Evolutionary conservation across 768 basidiomycete species (phyloP).

Genomic region (Lepiota brunneoincarnata): DNA sequence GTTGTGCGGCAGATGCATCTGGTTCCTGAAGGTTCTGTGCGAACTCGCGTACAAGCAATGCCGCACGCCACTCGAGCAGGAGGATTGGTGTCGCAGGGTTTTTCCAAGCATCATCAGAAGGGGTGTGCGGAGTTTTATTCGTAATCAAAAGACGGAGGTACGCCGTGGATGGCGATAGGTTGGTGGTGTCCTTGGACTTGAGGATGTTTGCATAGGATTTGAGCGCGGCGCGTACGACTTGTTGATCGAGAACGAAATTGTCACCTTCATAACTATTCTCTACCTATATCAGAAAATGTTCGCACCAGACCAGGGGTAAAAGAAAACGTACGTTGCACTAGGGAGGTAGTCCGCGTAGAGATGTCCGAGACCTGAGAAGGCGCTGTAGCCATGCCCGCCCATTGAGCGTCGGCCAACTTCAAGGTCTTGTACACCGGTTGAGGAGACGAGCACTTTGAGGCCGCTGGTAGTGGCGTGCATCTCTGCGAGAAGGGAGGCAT

Average conservation of each 20-base stretch:
- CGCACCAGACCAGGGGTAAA: neutral
- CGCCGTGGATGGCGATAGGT: conserved; percentile 44
- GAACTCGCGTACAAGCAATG: conserved; percentile 48
- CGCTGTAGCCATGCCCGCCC: conserved; percentile 79
- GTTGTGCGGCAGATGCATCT: conserved; percentile 56
- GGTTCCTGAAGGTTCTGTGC: conserved; percentile 32
- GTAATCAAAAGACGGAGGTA: conserved; percentile 55
- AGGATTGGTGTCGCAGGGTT: conserved; percentile 37
- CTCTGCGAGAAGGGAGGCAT: conserved; percentile 64
- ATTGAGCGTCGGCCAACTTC: conserved; percentile 67
- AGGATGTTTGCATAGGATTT: conserved; percentile 49
- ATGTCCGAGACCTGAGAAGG: conserved; percentile 62
- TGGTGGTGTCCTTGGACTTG: conserved; percentile 21
- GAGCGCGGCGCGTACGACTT: conserved; percentile 69
- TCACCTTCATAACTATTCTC: conserved; percentile 67
- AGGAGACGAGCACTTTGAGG: conserved; percentile 59
- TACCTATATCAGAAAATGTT: neutral
- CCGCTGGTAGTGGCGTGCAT: conserved; percentile 71
- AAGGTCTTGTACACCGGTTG: conserved; percentile 50
- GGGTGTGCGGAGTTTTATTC: conserved; percentile 15
- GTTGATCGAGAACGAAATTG: conserved; percentile 73
- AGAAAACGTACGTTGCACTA: conserved; percentile 51
- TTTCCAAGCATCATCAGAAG: conserved; percentile 26
- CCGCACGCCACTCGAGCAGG: conserved; percentile 67
- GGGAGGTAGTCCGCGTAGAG: conserved; percentile 67